Percentiles rank a stretch among this genome's conserved stretches.
phyloP scores from a whole-genome alignment of 179 eudicot species.

The Gypsophila paniculata region DNA sequence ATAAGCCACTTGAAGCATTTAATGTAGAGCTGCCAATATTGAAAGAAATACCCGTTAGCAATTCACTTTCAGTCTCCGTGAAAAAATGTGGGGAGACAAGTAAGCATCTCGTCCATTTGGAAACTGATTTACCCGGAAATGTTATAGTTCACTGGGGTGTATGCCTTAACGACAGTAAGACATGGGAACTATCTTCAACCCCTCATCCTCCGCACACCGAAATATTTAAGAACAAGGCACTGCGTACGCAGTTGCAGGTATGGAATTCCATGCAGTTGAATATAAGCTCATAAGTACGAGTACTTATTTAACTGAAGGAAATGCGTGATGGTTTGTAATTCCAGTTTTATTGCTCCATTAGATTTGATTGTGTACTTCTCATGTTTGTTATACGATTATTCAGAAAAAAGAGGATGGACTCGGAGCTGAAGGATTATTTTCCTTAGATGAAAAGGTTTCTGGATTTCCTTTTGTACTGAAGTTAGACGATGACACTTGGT shows the following conservation, averaged over 20 bases:
- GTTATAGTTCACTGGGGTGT: constrained; percentile 89
- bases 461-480: constrained; percentile 84
- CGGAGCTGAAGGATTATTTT: constrained; percentile 55
- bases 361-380: neutral
- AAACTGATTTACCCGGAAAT: constrained; percentile 76
- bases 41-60: constrained; percentile 47
- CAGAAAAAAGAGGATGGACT: constrained; percentile 59
- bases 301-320: neutral
- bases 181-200: constrained; percentile 69
- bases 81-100: constrained; percentile 51
- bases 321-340: neutral
- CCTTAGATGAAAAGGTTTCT: constrained; percentile 41
- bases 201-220: constrained; percentile 75
- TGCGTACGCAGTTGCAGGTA: constrained; percentile 85
- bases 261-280: constrained; percentile 4
- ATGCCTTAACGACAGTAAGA: constrained; percentile 44
- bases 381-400: constrained; percentile 22
- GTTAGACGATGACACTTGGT: constrained; percentile 62
- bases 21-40: constrained; percentile 58
- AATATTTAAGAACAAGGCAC: constrained; percentile 71
- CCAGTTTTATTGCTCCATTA: neutral
- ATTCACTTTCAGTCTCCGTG: constrained; percentile 51
- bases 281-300: neutral
- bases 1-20: constrained; percentile 55
- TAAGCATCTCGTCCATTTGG: constrained; percentile 50